These are phyloP conservation scores for Neonectria hederae DNA, from an alignment of 2,329 filamentous ascomycete genomes.

Conservation along the genomic window DNA sequence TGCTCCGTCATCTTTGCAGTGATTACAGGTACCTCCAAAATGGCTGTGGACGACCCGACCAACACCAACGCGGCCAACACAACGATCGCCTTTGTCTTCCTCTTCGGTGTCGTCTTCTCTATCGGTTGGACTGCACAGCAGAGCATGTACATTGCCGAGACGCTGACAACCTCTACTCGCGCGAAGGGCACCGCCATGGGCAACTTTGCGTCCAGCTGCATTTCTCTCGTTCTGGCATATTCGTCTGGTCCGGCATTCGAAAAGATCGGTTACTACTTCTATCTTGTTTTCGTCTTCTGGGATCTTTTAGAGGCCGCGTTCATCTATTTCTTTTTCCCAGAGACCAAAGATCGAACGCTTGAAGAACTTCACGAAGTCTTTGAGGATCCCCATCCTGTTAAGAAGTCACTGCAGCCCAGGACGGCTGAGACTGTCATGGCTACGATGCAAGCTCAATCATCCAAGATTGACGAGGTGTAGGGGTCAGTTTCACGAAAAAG, in stretches of 20 bases:
- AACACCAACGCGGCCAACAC: slow-evolving; percentile 42
- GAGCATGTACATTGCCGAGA: slow-evolving; percentile 49
- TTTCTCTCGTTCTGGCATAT: slow-evolving; percentile 56
- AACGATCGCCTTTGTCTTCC: slow-evolving; percentile 50
- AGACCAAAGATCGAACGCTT: slow-evolving; percentile 57
- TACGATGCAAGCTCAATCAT: slow-evolving; percentile 18
- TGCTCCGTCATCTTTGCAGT: slow-evolving; percentile 57
- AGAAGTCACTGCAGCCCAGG: slow-evolving; percentile 32
- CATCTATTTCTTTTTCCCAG: slow-evolving; percentile 61
- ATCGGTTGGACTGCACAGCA: slow-evolving; percentile 61
- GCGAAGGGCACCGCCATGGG: slow-evolving; percentile 52
- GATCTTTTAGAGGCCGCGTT: slow-evolving; percentile 52
- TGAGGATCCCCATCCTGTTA: slow-evolving; percentile 30
- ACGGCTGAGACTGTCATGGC: slow-evolving; percentile 29
- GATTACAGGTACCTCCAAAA: slow-evolving; percentile 37
- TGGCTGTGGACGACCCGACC: slow-evolving; percentile 32
- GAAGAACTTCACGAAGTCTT: slow-evolving; percentile 55
- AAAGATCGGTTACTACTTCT: slow-evolving; percentile 56
- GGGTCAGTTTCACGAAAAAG: too few relatives aligned
- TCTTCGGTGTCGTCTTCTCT: slow-evolving; percentile 62
- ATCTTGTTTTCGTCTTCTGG: slow-evolving; percentile 56
- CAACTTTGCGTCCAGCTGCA: slow-evolving; percentile 51
- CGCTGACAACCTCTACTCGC: slow-evolving; percentile 45
- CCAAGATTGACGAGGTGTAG: slow-evolving; percentile 11
- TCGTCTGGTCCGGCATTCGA: slow-evolving; percentile 53